Base-by-base conservation (phyloP, 2,329 filamentous ascomycete species). In the Sclerotinia minor region DNA sequence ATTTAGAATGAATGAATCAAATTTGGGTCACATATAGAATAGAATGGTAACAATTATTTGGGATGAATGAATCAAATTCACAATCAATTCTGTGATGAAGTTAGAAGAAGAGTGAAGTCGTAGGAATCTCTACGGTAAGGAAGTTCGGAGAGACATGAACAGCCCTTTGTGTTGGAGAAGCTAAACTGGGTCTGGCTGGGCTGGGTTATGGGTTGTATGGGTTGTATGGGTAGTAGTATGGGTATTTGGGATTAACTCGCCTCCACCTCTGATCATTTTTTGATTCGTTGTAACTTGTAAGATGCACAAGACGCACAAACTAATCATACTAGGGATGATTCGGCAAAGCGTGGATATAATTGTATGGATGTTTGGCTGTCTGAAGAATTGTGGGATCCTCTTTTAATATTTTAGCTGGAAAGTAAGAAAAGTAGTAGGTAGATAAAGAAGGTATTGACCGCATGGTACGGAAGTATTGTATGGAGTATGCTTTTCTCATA, bases 141-240 rank as follows among this genome's bases (percentile, higher is more conserved):
- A 49, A 49, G 58, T 49, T 61, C 58, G 58, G 59, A 61, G 58
- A 60, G 58, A 60, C 44, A 60, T 49, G 44, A 60, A 49, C 45
- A 50, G 59, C 45, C 59, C 59, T 61, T 61, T 61, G 59, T 61
- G 58, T 61, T 61, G 58, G 58, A 54, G 49, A 64, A 41, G 35
- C 44, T 49, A 47, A 52, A 64, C 60, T 64, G 47, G 58, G 60
- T 53, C 60, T 58, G 38, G 57, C 24, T 59, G 57, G 57, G 26
- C 45, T 50, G 45, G 59, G 59, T 61, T 50, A 24, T 38, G 32
- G 63, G 41, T 58, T 41, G 26, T 24, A 49, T 47, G 29, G 29
- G 35, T 32, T 32, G 35, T 35, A 35, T 35, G 35, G 35, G 35
- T 35, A 35, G 35, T 6, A 35, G 26, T 35, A 49, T 57, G 63